Conservation (phyloP, 371 early-diverging fungal species). For the Lichtheimia corymbifera region DNA sequence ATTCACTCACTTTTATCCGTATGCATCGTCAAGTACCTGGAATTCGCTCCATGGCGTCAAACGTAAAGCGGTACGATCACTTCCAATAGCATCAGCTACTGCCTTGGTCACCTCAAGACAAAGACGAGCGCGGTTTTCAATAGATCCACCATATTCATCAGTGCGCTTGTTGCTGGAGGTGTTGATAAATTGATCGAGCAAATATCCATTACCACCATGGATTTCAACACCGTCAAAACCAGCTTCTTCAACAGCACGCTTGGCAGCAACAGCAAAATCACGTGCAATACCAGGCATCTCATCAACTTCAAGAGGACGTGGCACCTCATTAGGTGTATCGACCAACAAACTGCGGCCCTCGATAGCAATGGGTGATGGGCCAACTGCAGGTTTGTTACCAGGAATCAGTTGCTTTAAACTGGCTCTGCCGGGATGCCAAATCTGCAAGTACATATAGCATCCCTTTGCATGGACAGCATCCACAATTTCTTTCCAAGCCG, state of each 20-base stretch:
- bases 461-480: conserved; percentile 61
- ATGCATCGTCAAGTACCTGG: conserved; percentile 1
- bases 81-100: conserved; percentile 19
- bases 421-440: conserved; percentile 26
- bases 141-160: conserved; percentile 60
- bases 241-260: conserved; percentile 39
- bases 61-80: conserved; percentile 17
- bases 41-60: conserved; percentile 23
- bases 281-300: conserved; percentile 47
- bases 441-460: conserved; percentile 57
- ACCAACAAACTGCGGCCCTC: conserved; percentile 9
- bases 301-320: conserved; percentile 20
- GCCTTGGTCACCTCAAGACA: conserved; percentile 41
- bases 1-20: background rate
- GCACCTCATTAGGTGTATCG: conserved; percentile 38
- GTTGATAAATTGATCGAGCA: conserved; percentile 51
- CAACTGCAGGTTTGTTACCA: conserved; percentile 14
- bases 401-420: conserved; percentile 1
- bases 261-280: conserved; percentile 46
- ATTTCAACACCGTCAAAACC: conserved; percentile 74
- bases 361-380: conserved; percentile 21
- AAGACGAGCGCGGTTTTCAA: conserved; percentile 57
- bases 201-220: conserved; percentile 69
- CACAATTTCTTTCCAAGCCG: conserved; percentile 59
- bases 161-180: conserved; percentile 52